A percentile compares a stretch with the other conserved stretches of the same genome.
phyloP scores from a whole-genome alignment of 176 grass and related monocot genomes.

The Chloris gayana region DNA sequence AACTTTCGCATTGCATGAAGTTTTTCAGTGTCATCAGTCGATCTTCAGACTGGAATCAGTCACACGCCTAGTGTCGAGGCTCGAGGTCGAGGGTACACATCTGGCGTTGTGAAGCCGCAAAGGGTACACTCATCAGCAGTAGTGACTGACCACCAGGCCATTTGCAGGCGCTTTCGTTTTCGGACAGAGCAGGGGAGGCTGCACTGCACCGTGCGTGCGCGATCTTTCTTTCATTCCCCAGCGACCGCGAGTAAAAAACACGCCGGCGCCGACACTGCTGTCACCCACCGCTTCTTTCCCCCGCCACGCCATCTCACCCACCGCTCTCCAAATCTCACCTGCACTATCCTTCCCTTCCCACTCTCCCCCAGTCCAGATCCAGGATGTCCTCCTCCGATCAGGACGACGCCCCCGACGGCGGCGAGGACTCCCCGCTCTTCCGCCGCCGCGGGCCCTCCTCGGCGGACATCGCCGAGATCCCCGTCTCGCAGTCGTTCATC shows the following conservation, averaged over 20 bases:
- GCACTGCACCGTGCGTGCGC: not conserved
- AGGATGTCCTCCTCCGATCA: slow-evolving; percentile 37
- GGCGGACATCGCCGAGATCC: slow-evolving; percentile 43
- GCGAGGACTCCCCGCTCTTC: not conserved
- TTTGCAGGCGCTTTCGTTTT: not conserved
- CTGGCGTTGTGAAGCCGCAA: not conserved
- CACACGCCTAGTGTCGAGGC: too few relatives aligned
- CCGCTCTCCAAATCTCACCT: slow-evolving; percentile 17
- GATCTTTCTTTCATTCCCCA: not conserved
- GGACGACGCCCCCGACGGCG: slow-evolving; percentile 34
- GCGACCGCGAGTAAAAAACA: not conserved
- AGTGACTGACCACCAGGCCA: not conserved
- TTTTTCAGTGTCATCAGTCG: too few relatives aligned
- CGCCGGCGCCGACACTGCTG: slow-evolving; percentile 20
- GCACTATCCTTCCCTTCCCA: not conserved
- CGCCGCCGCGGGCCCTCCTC: not conserved
- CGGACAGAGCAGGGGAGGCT: not conserved
- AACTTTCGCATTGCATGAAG: too few relatives aligned
- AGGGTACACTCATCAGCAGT: not conserved
- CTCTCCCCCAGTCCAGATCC: slow-evolving; percentile 1
- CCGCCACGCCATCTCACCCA: not conserved
- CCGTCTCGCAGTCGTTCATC: slow-evolving; percentile 74
- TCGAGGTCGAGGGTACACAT: too few relatives aligned
- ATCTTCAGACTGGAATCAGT: not conserved
- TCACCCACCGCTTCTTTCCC: not conserved